A percentile compares a stretch with the other conserved stretches of the same genome.
Conservation (phyloP, 1,284 basidiomycete genomes). For the Coniophora puteana region DNA sequence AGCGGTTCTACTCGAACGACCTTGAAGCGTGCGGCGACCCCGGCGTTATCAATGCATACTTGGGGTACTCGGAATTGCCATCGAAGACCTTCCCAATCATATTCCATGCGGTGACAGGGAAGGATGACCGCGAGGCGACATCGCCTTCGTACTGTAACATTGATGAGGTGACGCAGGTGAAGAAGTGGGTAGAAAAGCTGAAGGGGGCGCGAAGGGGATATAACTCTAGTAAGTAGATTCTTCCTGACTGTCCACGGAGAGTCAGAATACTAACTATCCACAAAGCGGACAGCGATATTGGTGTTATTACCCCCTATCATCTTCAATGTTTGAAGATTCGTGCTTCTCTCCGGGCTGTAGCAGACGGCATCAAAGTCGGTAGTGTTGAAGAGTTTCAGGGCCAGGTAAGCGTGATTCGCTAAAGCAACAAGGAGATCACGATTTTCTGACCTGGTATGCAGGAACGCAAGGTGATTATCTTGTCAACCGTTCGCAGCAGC, state of each 20-base stretch:
- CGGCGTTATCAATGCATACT: constrained; percentile 30
- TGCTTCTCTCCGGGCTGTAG: constrained; percentile 25
- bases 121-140: constrained; percentile 37
- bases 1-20: constrained; percentile 49
- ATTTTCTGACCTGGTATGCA: constrained; percentile 6
- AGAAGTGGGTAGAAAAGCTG: constrained; percentile 33
- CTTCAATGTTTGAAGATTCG: constrained; percentile 50
- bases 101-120: constrained; percentile 42
- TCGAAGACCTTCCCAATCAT: constrained; percentile 39
- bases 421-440: not conserved
- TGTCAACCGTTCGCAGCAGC: constrained; percentile 45
- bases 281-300: constrained; percentile 42
- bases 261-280: constrained; percentile 1
- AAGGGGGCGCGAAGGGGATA: constrained; percentile 31
- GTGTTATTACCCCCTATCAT: constrained; percentile 53
- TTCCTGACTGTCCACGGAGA: too few species aligned
- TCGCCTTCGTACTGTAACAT: constrained; percentile 51
- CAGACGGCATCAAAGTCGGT: constrained; percentile 46
- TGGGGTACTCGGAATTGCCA: constrained; percentile 30
- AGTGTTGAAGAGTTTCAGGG: constrained; percentile 65
- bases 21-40: constrained; percentile 40
- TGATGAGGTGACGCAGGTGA: constrained; percentile 38
- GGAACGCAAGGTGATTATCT: constrained; percentile 42
- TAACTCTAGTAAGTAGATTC: too few species aligned
- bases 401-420: constrained; percentile 34